phyloP scores from a whole-genome alignment of 2,329 filamentous ascomycete species.

The Penicillium polonicum region DNA sequence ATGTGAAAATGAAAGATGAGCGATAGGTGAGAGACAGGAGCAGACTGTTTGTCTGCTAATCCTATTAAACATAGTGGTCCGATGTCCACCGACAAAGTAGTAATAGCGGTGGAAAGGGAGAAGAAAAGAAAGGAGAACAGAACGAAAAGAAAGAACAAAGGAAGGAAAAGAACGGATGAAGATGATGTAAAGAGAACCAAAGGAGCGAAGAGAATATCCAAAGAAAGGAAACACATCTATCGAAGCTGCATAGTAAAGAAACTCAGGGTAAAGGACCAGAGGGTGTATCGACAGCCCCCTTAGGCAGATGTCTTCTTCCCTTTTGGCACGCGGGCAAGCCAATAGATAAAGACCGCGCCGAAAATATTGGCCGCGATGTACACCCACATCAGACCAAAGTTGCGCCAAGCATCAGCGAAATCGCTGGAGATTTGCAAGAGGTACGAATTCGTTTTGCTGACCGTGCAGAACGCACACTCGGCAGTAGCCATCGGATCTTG shows the following conservation, averaged over 20 bases:
- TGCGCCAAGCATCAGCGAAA: constrained; percentile 8
- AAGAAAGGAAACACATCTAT: not conserved
- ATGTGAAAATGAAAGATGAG: not conserved
- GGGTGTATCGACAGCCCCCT: not conserved
- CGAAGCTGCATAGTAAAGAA: not conserved
- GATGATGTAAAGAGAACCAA: not conserved
- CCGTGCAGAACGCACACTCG: constrained; percentile 5
- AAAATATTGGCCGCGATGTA: constrained; percentile 13
- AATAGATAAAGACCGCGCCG: constrained; percentile 11
- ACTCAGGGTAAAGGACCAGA: not conserved
- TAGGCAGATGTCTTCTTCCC: not conserved
- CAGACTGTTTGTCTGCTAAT: not conserved
- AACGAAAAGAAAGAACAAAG: not conserved
- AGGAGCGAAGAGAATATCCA: not conserved
- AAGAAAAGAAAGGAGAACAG: not conserved
- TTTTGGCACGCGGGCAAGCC: constrained; percentile 14
- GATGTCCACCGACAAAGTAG: not conserved
- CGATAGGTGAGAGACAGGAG: not conserved
- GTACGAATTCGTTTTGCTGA: constrained; percentile 7
- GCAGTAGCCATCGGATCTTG: not conserved
- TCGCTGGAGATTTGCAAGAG: not conserved
- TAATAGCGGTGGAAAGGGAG: not conserved
- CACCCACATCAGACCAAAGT: constrained; percentile 17
- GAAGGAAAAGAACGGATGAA: not conserved
- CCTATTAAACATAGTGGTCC: not conserved